Conservation (phyloP, 768 basidiomycete species). For the Galerina marginata region DNA sequence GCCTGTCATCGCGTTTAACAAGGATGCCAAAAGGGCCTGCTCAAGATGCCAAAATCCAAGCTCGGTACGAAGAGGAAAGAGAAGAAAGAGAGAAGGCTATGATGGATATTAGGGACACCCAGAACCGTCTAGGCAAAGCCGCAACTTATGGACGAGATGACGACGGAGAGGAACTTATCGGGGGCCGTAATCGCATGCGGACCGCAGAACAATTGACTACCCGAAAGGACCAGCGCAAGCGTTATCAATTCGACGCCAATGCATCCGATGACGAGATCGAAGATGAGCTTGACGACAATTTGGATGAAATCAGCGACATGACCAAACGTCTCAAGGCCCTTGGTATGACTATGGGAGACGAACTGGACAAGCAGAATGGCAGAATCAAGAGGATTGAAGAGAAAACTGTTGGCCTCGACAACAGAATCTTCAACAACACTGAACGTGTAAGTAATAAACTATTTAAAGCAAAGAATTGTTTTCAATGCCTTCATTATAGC, state of each 20-base stretch:
- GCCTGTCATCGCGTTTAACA: constrained; percentile 92
- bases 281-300: constrained; percentile 90
- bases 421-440: constrained; percentile 80
- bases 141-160: constrained; percentile 60
- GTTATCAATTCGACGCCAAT: constrained; percentile 91
- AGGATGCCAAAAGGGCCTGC: constrained; percentile 88
- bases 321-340: constrained; percentile 81
- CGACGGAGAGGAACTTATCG: constrained; percentile 50
- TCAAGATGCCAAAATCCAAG: constrained; percentile 81
- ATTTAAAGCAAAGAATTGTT: not conserved
- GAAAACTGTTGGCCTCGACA: constrained; percentile 80
- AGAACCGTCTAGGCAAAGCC: constrained; percentile 83
- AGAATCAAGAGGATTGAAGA: constrained; percentile 78
- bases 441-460: constrained; percentile 62
- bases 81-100: constrained; percentile 84
- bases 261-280: constrained; percentile 94
- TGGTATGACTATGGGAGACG: constrained; percentile 83
- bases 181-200: constrained; percentile 46
- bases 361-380: constrained; percentile 85
- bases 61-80: constrained; percentile 88
- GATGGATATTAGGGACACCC: constrained; percentile 84
- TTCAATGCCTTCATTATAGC: constrained; percentile 40
- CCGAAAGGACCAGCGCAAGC: constrained; percentile 73
- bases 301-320: constrained; percentile 83
- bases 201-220: constrained; percentile 57